These are phyloP conservation scores for Striga hermonthica DNA, from an alignment of 305 asterid genomes.

Conservation along the genomic window DNA sequence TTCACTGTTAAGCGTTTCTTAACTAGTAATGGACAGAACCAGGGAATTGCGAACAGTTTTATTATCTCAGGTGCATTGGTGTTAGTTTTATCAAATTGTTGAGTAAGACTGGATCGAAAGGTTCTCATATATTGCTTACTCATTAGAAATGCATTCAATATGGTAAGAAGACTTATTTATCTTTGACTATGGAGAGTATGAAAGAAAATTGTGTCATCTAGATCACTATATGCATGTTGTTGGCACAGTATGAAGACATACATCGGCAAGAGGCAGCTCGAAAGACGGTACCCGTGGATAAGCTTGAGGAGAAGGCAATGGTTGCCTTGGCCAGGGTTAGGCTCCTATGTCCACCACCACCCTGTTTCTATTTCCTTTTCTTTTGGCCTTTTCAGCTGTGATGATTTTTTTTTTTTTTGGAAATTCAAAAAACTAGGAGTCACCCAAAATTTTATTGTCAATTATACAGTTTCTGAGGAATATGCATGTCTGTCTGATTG, in stretches of 20 bases:
- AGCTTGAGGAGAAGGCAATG: slow-evolving; percentile 86
- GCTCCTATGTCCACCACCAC: slow-evolving; percentile 30
- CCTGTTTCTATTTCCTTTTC: slow-evolving; percentile 5
- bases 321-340: slow-evolving; percentile 88
- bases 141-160: slow-evolving; percentile 23
- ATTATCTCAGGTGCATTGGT: slow-evolving; percentile 16
- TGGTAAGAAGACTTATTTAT: slow-evolving; percentile 14
- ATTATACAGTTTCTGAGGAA: slow-evolving; percentile 21
- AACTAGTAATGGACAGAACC: not conserved
- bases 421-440: slow-evolving; percentile 12
- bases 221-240: slow-evolving; percentile 19
- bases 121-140: slow-evolving; percentile 19
- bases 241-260: slow-evolving; percentile 76
- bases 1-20: slow-evolving; percentile 19
- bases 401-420: no score
- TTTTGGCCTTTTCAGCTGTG: no score
- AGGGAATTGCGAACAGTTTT: not conserved
- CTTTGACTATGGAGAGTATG: slow-evolving; percentile 15
- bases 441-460: slow-evolving; percentile 2
- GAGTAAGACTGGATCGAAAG: slow-evolving; percentile 20
- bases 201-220: not conserved
- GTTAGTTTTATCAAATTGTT: not conserved
- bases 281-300: slow-evolving; percentile 72
- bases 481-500: slow-evolving; percentile 23
- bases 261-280: slow-evolving; percentile 74